A percentile compares a stretch with the other conserved stretches of the same genome.
Evolutionary conservation across 257 asterid species (phyloP).

Genomic region (Primulina huaijiensis): DNA sequence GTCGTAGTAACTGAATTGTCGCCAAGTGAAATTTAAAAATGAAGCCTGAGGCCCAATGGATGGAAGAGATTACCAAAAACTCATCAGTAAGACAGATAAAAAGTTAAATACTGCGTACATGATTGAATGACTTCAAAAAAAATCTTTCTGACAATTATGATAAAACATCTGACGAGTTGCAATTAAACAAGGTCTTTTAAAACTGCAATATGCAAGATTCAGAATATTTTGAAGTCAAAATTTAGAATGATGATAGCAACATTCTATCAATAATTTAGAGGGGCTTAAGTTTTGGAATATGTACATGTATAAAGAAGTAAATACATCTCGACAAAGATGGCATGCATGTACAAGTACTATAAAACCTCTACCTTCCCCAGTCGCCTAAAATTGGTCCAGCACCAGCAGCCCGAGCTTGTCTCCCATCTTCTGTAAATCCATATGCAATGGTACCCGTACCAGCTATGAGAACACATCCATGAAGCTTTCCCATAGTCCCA

Average conservation of each 20-base stretch:
- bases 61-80: not conserved
- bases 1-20: not conserved
- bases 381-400: slow-evolving; percentile 92
- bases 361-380: slow-evolving; percentile 69
- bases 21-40: not conserved
- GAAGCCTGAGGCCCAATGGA: not conserved
- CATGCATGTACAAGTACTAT: slow-evolving; percentile 3
- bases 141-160: not conserved
- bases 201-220: not conserved
- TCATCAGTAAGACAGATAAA: not conserved
- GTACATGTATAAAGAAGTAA: not conserved
- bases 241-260: not conserved
- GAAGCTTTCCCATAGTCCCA: slow-evolving; percentile 87
- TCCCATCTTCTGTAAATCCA: slow-evolving; percentile 82
- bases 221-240: too few species aligned
- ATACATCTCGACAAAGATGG: not conserved
- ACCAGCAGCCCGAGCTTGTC: slow-evolving; percentile 88
- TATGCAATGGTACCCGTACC: slow-evolving; percentile 89
- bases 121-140: not conserved
- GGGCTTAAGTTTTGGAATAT: not conserved
- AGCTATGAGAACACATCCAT: slow-evolving; percentile 87
- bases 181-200: not conserved
- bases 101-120: not conserved
- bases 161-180: not conserved
- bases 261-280: not conserved